Base-by-base conservation (phyloP, 768 basidiomycete species). In the Leccinum broughii region DNA sequence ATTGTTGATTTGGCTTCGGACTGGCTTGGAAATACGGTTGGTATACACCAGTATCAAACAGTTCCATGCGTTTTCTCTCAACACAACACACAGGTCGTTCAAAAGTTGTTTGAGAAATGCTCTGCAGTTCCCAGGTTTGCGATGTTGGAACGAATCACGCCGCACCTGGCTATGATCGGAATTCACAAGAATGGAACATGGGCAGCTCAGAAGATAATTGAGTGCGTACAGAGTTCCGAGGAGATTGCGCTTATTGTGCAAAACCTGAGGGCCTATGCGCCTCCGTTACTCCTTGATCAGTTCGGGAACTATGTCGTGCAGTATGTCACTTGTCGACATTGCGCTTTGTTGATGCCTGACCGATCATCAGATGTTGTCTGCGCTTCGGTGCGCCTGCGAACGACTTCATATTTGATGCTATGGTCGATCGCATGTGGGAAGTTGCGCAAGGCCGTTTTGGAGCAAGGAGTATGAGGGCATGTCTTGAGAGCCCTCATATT, bases 181-280 rank as follows among this genome's bases (percentile, higher is more conserved):
- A 95, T 96, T 58, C 97, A 99, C 81, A 98, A 98, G 81, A 98
- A 99, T 66, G 97, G 97, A 30, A 99, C 97, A 1, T 98, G 97
- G 97, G 96, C 96, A 3, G 95, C 95, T 3, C 97, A 99, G 76
- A 98, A 98, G 82, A 94, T 97, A 70, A 98, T 98, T 60, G 95
- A 98, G 77, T 96, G 94, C 62, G 92, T 95, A 49, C 85, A 88
- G 58, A 88, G 83, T 34, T 87, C 90, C 17, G 94, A 97, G 57
- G 97, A 99, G 73, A 83, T 95, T 57, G 81, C 81, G 6, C 75
- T 96, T 44, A 87, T 99, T 68, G 86, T 92, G 50, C 88, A 90
- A 72, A 91, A 96, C 71, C 76, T 99, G 61, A 81, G 92, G 60
- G 88, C 97, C 0, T 99, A 96, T 72, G 85, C 91, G 11, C 97